A percentile compares a stretch with the other conserved stretches of the same genome.
Evolutionary conservation across 2,329 filamentous ascomycete species (phyloP).

Genomic region (Huntiella abstrusa): DNA sequence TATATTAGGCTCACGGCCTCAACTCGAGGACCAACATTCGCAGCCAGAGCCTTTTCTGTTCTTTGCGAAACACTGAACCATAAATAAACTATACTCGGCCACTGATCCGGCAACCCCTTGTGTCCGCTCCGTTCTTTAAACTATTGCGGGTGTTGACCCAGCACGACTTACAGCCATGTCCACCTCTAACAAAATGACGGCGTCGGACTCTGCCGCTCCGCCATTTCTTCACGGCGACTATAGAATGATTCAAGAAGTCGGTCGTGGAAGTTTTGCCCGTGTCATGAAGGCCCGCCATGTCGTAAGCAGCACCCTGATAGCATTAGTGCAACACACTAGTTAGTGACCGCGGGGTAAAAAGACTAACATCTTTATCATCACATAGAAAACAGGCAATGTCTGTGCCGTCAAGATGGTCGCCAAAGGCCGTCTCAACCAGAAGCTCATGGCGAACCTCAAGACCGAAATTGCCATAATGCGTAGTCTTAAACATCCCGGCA

Average conservation of each 20-base stretch:
- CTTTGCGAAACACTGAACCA: too few species aligned
- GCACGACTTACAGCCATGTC: slow-evolving; percentile 5
- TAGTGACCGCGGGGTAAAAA: not conserved
- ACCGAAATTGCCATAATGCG: slow-evolving; percentile 92
- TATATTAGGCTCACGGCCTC: slow-evolving; percentile 21
- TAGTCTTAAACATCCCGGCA: slow-evolving; percentile 84
- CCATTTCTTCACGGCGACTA: slow-evolving; percentile 9
- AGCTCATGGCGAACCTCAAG: slow-evolving; percentile 89
- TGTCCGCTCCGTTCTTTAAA: not conserved
- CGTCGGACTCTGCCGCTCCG: slow-evolving; percentile 7
- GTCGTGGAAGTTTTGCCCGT: slow-evolving; percentile 11
- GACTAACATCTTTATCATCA: not conserved
- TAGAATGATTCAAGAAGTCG: slow-evolving; percentile 8
- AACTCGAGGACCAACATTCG: slow-evolving; percentile 5
- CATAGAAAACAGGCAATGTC: slow-evolving; percentile 2
- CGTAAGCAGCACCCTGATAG: slow-evolving; percentile 1
- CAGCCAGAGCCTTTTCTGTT: too few species aligned
- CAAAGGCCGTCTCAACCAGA: slow-evolving; percentile 75
- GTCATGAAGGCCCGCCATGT: slow-evolving; percentile 10
- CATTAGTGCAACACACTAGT: not conserved
- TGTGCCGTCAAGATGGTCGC: slow-evolving; percentile 88
- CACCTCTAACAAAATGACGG: slow-evolving; percentile 10
- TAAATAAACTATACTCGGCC: not conserved
- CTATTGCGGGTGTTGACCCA: slow-evolving; percentile 4
- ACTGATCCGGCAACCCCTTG: too few species aligned